Conservation (phyloP, 768 basidiomycete species). For the Dendrothele bispora region DNA sequence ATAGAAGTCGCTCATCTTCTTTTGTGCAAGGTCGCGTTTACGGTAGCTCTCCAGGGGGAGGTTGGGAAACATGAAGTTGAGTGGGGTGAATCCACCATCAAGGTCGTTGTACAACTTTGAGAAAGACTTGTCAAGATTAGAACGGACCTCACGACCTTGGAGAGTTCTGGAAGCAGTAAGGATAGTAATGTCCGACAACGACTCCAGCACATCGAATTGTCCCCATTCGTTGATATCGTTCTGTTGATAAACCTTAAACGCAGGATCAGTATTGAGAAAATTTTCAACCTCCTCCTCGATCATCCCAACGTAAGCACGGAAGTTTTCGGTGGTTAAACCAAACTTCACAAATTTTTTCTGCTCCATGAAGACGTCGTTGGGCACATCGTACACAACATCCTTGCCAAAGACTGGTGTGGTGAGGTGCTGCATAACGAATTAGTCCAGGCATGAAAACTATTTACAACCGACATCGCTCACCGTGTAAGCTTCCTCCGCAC, state of each 20-base stretch:
- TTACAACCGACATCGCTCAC: slow-evolving; percentile 37
- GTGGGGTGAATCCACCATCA: slow-evolving; percentile 93
- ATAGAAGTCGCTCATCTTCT: slow-evolving; percentile 93
- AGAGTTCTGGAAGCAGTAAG: slow-evolving; percentile 92
- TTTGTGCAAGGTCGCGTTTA: slow-evolving; percentile 84
- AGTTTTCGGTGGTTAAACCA: slow-evolving; percentile 89
- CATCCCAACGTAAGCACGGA: slow-evolving; percentile 81
- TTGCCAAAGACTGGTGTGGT: slow-evolving; percentile 97
- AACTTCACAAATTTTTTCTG: slow-evolving; percentile 99
- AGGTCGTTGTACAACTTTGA: slow-evolving; percentile 84
- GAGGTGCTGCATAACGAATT: slow-evolving; percentile 57
- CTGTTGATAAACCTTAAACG: slow-evolving; percentile 61
- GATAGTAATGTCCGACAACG: slow-evolving; percentile 88
- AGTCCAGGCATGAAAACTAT: slow-evolving; percentile 10
- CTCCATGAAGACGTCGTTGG: slow-evolving; percentile 97
- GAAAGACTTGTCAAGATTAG: slow-evolving; percentile 76
- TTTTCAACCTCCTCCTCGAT: slow-evolving; percentile 74
- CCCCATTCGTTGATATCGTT: slow-evolving; percentile 79
- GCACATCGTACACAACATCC: slow-evolving; percentile 96
- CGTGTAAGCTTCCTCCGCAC: slow-evolving; percentile 97
- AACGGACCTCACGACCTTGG: slow-evolving; percentile 90
- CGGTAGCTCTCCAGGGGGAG: slow-evolving; percentile 90
- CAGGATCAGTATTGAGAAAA: slow-evolving; percentile 65
- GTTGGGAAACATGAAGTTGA: slow-evolving; percentile 95
- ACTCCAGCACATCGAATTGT: slow-evolving; percentile 68